Percentiles rank a stretch among this genome's conserved stretches.
Conservation (phyloP, 768 basidiomycete genomes). For the Auriscalpium vulgare region DNA sequence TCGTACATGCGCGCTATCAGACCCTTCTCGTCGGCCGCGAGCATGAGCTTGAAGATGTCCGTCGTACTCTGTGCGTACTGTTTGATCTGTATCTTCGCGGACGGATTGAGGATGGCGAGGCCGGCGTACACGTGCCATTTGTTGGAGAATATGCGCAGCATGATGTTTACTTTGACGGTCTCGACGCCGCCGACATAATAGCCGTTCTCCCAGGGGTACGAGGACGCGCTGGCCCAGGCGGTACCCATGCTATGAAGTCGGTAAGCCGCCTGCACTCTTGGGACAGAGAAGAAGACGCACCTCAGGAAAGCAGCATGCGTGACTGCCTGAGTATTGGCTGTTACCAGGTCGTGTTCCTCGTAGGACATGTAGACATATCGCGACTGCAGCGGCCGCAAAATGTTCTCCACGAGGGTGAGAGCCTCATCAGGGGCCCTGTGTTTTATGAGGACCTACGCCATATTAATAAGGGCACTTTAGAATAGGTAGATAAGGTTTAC, state of each 20-base stretch:
- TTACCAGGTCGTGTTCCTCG: constrained; percentile 92
- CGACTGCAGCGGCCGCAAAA: constrained; percentile 72
- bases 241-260: constrained; percentile 79
- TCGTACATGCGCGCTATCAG: constrained; percentile 68
- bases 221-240: constrained; percentile 71
- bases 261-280: neutral
- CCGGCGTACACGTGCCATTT: constrained; percentile 99
- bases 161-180: constrained; percentile 95
- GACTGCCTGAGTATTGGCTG: constrained; percentile 97
- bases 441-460: constrained; percentile 71
- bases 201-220: constrained; percentile 94
- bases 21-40: constrained; percentile 42
- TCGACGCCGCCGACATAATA: constrained; percentile 96
- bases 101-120: constrained; percentile 94
- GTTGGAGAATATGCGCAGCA: constrained; percentile 92
- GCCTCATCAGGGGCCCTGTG: constrained; percentile 75
- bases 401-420: constrained; percentile 69
- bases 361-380: constrained; percentile 92
- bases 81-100: constrained; percentile 80
- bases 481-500: constrained; percentile 35
- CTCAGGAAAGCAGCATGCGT: constrained; percentile 96
- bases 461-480: neutral
- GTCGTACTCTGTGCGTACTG: constrained; percentile 82
- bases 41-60: constrained; percentile 94
- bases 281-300: constrained; percentile 31